phyloP scores from a whole-genome alignment of 1,284 basidiomycete genomes.

The Waitea zeae region DNA sequence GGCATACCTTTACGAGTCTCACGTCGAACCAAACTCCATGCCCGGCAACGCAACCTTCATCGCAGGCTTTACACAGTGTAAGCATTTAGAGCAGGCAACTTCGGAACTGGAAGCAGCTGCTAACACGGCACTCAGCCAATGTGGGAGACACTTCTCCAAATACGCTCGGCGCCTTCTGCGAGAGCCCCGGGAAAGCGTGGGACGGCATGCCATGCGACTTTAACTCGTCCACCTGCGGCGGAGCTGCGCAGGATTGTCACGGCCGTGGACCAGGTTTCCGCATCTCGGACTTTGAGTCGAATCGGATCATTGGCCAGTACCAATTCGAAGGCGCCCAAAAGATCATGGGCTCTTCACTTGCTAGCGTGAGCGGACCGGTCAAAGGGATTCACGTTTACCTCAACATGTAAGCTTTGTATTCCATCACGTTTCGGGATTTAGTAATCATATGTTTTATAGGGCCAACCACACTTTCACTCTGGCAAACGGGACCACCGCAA shows the following conservation, averaged over 20 bases:
- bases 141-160: constrained; percentile 68
- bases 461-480: constrained; percentile 46
- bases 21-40: constrained; percentile 39
- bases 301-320: constrained; percentile 44
- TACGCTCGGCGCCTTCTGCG: constrained; percentile 63
- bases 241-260: constrained; percentile 45
- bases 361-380: constrained; percentile 35
- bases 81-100: no score
- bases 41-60: constrained; percentile 58
- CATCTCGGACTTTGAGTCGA: constrained; percentile 56
- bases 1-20: constrained; percentile 51
- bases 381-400: constrained; percentile 50
- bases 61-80: constrained; percentile 63
- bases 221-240: constrained; percentile 61
- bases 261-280: constrained; percentile 59
- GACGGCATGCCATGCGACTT: constrained; percentile 50
- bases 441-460: no score
- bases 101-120: no score
- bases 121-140: constrained; percentile 38
- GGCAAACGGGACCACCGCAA: constrained; percentile 46
- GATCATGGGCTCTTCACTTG: constrained; percentile 32
- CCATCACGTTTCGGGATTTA: no score
- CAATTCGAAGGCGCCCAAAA: constrained; percentile 50
- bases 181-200: constrained; percentile 50
- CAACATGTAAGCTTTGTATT: no score